phyloP scores from a whole-genome alignment of 2,329 filamentous ascomycete species.

The Penicillium sp. region DNA sequence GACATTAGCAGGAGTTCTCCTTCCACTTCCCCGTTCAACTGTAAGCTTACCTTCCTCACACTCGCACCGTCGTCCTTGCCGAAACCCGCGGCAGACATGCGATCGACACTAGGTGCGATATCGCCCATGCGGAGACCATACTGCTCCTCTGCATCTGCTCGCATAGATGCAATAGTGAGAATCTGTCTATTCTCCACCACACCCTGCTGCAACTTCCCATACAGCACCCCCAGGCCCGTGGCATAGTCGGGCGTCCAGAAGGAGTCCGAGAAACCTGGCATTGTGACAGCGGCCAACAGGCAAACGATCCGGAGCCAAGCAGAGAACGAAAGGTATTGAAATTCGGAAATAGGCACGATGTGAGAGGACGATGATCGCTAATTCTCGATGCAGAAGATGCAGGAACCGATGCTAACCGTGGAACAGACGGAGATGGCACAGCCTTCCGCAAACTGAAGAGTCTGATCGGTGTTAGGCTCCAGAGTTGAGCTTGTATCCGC shows the following conservation, averaged over 20 bases:
- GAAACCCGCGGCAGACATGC: conserved; percentile 78
- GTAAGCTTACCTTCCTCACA: conserved; percentile 82
- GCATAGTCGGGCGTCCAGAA: conserved; percentile 99
- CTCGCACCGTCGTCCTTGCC: conserved; percentile 92
- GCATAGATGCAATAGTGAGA: conserved; percentile 87
- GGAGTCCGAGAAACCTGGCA: conserved; percentile 90
- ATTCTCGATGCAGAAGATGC: not conserved
- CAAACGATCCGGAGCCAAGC: not conserved
- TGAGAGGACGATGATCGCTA: not conserved
- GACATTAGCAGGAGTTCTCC: not conserved
- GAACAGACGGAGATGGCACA: conserved; percentile 1
- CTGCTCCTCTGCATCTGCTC: conserved; percentile 90
- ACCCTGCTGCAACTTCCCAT: conserved; percentile 95
- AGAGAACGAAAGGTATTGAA: not conserved
- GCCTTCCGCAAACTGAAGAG: not conserved
- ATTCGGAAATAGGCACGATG: not conserved
- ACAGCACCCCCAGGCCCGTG: conserved; percentile 91
- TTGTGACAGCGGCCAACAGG: conserved; percentile 51
- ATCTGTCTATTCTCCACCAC: conserved; percentile 95
- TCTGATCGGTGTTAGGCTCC: not conserved
- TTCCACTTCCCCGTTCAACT: too few relatives aligned
- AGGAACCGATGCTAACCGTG: conserved; percentile 1
- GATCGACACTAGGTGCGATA: conserved; percentile 82
- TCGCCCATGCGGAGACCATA: conserved; percentile 82
- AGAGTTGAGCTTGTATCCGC: not conserved